phyloP scores from a whole-genome alignment of 768 basidiomycete genomes.

The Cystobasidium onofrii region DNA sequence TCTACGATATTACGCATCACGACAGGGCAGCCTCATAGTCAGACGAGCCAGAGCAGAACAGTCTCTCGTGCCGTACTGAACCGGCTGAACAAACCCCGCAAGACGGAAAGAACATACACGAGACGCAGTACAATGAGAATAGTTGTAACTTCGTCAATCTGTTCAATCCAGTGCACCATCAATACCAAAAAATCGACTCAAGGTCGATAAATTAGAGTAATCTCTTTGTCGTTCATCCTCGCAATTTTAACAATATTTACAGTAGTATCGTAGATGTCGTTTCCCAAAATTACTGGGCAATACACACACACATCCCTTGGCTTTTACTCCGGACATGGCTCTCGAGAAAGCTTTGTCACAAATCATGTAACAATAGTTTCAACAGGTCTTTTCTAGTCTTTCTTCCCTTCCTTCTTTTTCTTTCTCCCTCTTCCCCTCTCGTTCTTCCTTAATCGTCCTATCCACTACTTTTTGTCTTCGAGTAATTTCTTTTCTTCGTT shows the following conservation, averaged over 20 bases:
- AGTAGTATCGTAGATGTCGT: background rate
- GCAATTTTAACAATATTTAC: background rate
- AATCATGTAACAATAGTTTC: background rate
- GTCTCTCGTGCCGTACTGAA: background rate
- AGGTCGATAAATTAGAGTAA: background rate
- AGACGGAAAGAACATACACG: background rate
- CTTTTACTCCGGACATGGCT: too few species aligned
- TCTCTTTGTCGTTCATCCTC: too few species aligned
- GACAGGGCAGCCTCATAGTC: background rate
- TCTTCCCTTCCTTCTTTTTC: too few species aligned
- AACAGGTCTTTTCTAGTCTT: background rate
- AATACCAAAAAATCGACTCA: slow-evolving; percentile 1
- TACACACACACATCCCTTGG: too few species aligned
- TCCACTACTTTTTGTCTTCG: background rate
- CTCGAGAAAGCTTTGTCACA: background rate
- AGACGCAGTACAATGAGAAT: background rate
- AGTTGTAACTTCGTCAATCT: too few species aligned
- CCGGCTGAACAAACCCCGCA: background rate
- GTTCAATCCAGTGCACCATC: too few species aligned
- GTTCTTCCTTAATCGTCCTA: background rate
- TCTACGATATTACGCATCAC: background rate
- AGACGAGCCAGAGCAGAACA: background rate
- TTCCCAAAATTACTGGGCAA: too few species aligned
- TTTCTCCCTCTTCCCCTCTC: too few species aligned
- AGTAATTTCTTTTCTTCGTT: background rate